Base-by-base conservation (phyloP, 139 green algal species). In the Closterium sp. region DNA sequence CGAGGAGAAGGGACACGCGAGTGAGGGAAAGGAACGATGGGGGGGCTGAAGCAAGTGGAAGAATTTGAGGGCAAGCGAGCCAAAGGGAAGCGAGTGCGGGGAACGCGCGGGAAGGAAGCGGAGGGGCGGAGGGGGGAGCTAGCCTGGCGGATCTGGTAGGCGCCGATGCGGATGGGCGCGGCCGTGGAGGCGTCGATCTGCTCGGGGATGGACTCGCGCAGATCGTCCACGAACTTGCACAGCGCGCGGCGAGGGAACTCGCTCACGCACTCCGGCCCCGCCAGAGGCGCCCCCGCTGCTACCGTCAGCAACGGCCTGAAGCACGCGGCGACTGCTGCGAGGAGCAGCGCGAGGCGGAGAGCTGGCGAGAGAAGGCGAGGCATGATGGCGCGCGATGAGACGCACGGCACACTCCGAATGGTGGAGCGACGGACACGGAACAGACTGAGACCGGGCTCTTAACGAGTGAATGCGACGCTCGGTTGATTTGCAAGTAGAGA, bases 101-200 rank as follows among this genome's bases (percentile, higher is more conserved):
- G 62, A 70, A 21, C 34, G n/a, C n/a, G 42, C 42, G 42, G 42
- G 42, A 62, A 62, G 50, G 13, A 79, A 79, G 2, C 38, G 13
- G 62, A 79, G 62, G 62, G 17, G 17, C 62, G 19, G 62, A 24
- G 17, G 62, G 17, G 62, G 62, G 17, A 4, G 19, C 62, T 79
- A 10, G 70, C 88, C 88, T 90, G n/a, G 28, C 70, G 70, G 27
- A 90, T 29, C 70, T 90, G 62, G 88, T 90, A 90, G 30, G 70
- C 29, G 62, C 88, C 88, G 27, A 90, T 31, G 27, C 27, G 62
- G 62, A 90, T 90, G 88, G 88, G 29, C 88, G 31, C n/a, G n/a
- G n/a, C 88, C 28, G 88, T 90, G 88, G 88, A 90, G 1, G 38
- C 88, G 70, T 90, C 88, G 29, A 90, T 90, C 38, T 30, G 62